Evolutionary conservation across 2,329 filamentous ascomycete genomes (phyloP), one percentile per base, ranked within the genome.

Genomic region (Fusarium sp.): DNA sequence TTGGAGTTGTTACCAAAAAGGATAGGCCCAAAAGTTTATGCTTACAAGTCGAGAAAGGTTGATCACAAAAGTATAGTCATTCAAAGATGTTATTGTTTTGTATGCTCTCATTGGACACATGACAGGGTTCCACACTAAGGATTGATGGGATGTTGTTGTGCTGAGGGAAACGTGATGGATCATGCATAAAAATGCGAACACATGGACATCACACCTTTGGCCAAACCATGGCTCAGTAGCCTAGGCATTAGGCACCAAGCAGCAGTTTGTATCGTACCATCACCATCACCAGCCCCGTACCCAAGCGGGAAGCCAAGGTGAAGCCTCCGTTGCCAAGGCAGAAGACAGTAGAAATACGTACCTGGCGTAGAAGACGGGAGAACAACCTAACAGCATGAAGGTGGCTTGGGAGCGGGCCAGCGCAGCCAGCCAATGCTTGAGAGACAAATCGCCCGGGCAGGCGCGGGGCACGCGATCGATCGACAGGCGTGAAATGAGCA

Each of bases 391-490:
- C 27, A 34, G 40, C 1, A 15, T 13, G 36, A 40, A 39, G 40
- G 28, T 12, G 16, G 43, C 23, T 41, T 52, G 50, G 31, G 31
- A 13, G 54, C 52, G 44, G 57, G 54, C 53, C 68, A 63, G 40
- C 60, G 46, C 54, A 60, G 39, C 54, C 54, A 60, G 39, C 54
- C 44, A 62, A 73, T 62, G 36, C 56, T 59, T 37, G 15, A 39
- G 52, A 31, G 30, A 43, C 41, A 37, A 57, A 56, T 58, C 39
- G 28, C 16, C 34, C 30, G 41, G 31, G 46, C 56, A 57, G 41
- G 47, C 54, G 58, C 50, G 59, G 55, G 66, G 63, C 72, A 75
- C 62, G 66, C 60, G 69, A 70, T 59, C 46, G 31, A 68, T 73
- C 39, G 57, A 47, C 53, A 60, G 34, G 47, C 39, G 55, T 61